phyloP scores from a whole-genome alignment of 2,329 filamentous ascomycete genomes.

The Phyllosticta citrichinensis region DNA sequence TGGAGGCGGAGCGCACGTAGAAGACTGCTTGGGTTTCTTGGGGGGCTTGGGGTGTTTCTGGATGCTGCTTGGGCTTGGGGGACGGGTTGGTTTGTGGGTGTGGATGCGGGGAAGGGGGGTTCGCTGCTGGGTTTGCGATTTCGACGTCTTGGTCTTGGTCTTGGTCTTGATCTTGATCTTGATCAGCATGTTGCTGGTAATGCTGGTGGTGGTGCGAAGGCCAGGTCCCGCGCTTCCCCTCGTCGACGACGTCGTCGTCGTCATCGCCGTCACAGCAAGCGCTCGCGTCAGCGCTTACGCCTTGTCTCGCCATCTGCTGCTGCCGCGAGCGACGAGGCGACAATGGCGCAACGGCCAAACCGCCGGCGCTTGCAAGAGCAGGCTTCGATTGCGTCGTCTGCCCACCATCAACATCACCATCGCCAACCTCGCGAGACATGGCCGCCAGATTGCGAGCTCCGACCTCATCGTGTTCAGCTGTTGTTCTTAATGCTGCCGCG shows the following conservation, averaged over 20 bases:
- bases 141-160: no score
- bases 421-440: not conserved
- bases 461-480: not conserved
- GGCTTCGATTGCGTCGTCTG: not conserved
- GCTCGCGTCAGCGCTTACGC: not conserved
- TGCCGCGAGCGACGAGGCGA: not conserved
- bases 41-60: not conserved
- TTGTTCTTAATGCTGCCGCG: no score
- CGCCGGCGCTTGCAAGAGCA: not conserved
- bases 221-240: no score
- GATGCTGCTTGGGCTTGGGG: no score
- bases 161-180: no score
- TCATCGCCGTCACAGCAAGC: not conserved
- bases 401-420: not conserved
- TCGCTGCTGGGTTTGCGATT: no score
- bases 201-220: not conserved
- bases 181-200: not conserved
- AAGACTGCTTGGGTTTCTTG: constrained; percentile 33
- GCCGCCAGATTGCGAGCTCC: not conserved
- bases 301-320: no score
- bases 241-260: not conserved
- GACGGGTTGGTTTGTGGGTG: no score
- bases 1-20: constrained; percentile 53
- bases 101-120: no score
- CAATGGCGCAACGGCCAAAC: not conserved